These are phyloP conservation scores for Geranium rotundifolium DNA, from an alignment of 345 rosid species.

Conservation along the genomic window DNA sequence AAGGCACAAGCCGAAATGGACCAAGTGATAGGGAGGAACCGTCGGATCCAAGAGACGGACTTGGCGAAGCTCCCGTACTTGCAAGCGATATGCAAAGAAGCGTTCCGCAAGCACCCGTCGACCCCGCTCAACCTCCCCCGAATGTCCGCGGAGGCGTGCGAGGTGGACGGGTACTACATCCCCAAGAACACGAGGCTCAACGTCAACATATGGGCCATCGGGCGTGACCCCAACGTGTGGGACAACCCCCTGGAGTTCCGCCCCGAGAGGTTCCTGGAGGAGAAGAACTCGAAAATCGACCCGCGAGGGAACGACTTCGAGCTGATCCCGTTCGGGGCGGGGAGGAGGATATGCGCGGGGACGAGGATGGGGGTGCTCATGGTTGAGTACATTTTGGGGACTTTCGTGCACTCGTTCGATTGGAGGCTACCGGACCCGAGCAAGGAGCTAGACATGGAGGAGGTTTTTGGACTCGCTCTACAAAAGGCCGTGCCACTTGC, in stretches of 20 bases:
- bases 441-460: constrained; percentile 38
- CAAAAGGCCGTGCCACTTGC: constrained; percentile 48
- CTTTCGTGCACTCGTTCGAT: constrained; percentile 43
- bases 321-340: constrained; percentile 46
- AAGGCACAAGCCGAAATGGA: constrained; percentile 45
- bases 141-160: constrained; percentile 25
- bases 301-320: constrained; percentile 40
- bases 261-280: constrained; percentile 37
- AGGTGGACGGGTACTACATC: constrained; percentile 37
- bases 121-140: constrained; percentile 44
- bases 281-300: constrained; percentile 21
- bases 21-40: constrained; percentile 33
- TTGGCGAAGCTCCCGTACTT: constrained; percentile 28
- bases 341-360: constrained; percentile 48
- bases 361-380: constrained; percentile 42
- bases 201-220: constrained; percentile 61
- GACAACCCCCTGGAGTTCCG: constrained; percentile 27
- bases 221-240: constrained; percentile 49
- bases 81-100: constrained; percentile 43
- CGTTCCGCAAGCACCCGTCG: constrained; percentile 45
- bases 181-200: constrained; percentile 29
- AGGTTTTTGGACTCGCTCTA: constrained; percentile 42
- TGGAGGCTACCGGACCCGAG: constrained; percentile 32
- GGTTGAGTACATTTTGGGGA: constrained; percentile 41
- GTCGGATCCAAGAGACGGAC: constrained; percentile 36